Evolutionary conservation across 2,329 filamentous ascomycete species (phyloP), one percentile per base, ranked within the genome.

Genomic region (Iodosphaeria phyllophila): DNA sequence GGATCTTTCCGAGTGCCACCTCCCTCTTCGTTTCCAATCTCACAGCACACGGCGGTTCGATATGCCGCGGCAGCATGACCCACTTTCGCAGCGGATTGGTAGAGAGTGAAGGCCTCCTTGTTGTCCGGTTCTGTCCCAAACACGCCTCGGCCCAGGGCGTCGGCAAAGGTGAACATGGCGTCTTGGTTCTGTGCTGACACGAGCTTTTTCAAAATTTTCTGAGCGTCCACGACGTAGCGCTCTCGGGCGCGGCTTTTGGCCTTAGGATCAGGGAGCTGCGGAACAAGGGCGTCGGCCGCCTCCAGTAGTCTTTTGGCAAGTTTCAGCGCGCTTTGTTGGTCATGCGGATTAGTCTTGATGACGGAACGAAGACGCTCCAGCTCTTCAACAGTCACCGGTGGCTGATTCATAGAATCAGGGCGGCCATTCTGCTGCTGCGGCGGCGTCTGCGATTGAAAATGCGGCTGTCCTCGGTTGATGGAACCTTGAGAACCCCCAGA

Each of bases 1-100:
- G 82, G 80, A 42, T 98, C 89, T 38, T 76, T 78, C 30, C 80
- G 72, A 1, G 89, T 95, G 13, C 89, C 89, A 26, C 89, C 89
- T 16, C 84, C 86, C 39, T 92, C 84, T 43, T 95, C 86, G 28
- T 83, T 72, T 4, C 89, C 89, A 39, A 98, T 82, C 47, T 98
- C 89, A 43, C 89, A 95, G 54, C 89, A 98, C 1, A 98, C 86
- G 1, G 89, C 89, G 14, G 89, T 92, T 27, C 89, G 70, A 47
- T 95, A 98, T 0, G 89, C 89, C 15, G 82, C 79, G 27, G 77
- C 74, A 2, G 78, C 64, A 46, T 98, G 83, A 1, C 80, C 80
- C 8, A 74, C 54, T 52, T 95, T 98, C 1, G 89, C 89, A 3
- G 86, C 83, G 7, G 82, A 83, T 48, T 93, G 84, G 40, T 98